Evolutionary conservation across 2,329 filamentous ascomycete genomes (phyloP).

Genomic region (Mycocentrospora acerina): DNA sequence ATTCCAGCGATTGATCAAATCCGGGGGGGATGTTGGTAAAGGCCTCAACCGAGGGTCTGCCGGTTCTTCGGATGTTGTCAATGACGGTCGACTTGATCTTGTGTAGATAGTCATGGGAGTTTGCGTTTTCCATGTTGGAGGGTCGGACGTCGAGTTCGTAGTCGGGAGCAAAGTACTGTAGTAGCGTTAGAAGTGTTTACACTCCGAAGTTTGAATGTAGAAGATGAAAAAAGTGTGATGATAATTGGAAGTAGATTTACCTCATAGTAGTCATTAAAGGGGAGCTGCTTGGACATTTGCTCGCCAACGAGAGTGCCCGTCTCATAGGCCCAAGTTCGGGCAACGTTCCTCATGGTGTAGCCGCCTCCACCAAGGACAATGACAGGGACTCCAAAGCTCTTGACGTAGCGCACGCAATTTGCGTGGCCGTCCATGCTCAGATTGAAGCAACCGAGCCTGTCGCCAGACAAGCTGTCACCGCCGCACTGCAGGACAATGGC

Average conservation of each 20-base stretch:
- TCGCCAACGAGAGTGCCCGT: conserved; percentile 79
- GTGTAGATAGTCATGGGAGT: conserved; percentile 67
- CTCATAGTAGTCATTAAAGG: conserved; percentile 95
- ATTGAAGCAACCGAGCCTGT: conserved; percentile 69
- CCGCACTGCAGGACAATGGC: conserved; percentile 70
- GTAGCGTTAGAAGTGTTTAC: conserved; percentile 16
- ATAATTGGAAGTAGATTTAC: conserved; percentile 43
- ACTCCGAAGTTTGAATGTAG: too few species aligned
- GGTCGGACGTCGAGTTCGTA: conserved; percentile 70
- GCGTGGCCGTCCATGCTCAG: conserved; percentile 70
- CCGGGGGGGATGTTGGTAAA: conserved; percentile 58
- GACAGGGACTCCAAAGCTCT: conserved; percentile 66
- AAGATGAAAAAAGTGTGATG: not conserved
- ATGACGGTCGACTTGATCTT: conserved; percentile 67
- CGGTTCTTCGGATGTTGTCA: conserved; percentile 66
- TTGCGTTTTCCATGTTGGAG: conserved; percentile 73
- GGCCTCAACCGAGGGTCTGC: conserved; percentile 55
- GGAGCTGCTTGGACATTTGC: conserved; percentile 77
- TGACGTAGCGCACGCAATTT: conserved; percentile 69
- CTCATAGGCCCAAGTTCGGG: conserved; percentile 66
- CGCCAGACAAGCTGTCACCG: conserved; percentile 67
- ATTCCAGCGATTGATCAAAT: conserved; percentile 60
- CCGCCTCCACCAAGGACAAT: conserved; percentile 68
- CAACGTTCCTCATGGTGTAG: conserved; percentile 69
- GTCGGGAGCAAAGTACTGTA: conserved; percentile 66